Evolutionary conservation across 306 rosid species (phyloP).

Genomic region (Prunus padus): DNA sequence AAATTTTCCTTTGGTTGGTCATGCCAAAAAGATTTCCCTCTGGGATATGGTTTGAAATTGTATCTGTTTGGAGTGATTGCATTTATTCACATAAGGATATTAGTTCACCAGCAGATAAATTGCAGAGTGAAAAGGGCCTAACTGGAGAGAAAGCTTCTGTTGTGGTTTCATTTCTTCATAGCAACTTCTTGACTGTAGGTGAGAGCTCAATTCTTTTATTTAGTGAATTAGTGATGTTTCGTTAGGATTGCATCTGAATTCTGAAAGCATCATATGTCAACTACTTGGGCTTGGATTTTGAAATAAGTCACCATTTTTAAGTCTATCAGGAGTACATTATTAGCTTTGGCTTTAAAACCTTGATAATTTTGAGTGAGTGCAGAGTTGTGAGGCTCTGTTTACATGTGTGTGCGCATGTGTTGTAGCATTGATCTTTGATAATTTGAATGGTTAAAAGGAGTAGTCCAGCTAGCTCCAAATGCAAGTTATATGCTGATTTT

Average conservation of each 20-base stretch:
- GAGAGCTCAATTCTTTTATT: slow-evolving; percentile 36
- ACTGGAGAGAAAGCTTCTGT: slow-evolving; percentile 39
- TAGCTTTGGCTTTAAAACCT: neutral
- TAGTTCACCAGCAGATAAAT: slow-evolving; percentile 33
- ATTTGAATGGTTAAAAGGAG: neutral
- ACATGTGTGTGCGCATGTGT: neutral
- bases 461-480: neutral
- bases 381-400: neutral
- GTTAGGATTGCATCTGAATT: neutral
- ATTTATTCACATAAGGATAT: slow-evolving; percentile 26
- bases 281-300: neutral
- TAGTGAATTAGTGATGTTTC: slow-evolving; percentile 20
- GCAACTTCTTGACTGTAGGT: slow-evolving; percentile 84
- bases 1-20: slow-evolving; percentile 70
- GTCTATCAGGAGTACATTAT: neutral
- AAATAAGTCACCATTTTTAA: neutral
- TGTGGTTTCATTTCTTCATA: slow-evolving; percentile 73
- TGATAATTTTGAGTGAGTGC: neutral
- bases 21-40: slow-evolving; percentile 71
- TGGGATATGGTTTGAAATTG: slow-evolving; percentile 85
- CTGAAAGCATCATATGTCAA: neutral
- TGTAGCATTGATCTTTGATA: neutral
- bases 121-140: slow-evolving; percentile 32
- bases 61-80: slow-evolving; percentile 41
- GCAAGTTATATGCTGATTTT: neutral